phyloP scores from a whole-genome alignment of 1,284 basidiomycete genomes.

The Uromyces viciae-fabae region DNA sequence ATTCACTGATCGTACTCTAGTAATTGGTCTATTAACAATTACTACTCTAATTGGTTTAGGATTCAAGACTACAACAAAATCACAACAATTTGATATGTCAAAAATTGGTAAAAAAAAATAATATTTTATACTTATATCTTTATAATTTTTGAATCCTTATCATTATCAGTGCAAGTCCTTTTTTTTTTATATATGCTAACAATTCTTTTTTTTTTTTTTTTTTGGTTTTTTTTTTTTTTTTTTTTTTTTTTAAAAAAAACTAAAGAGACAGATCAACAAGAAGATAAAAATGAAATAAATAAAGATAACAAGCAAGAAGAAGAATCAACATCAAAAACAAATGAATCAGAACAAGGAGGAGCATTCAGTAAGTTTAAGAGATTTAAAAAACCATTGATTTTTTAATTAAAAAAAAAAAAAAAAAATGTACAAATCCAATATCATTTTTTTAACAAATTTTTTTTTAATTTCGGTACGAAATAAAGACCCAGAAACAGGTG shows the following conservation, averaged over 20 bases:
- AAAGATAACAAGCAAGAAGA: not conserved
- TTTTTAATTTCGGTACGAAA: not conserved
- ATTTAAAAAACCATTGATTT: too few species aligned
- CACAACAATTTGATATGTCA: not conserved
- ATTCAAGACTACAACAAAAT: not conserved
- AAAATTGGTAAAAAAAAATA: not conserved
- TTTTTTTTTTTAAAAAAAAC: too few species aligned
- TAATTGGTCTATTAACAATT: constrained; percentile 4
- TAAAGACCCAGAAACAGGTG: constrained; percentile 41
- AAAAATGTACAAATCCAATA: too few species aligned
- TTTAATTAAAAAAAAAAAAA: not conserved
- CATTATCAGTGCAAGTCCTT: too few species aligned
- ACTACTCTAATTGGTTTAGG: not conserved
- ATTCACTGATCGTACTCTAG: not conserved
- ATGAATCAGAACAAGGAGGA: not conserved
- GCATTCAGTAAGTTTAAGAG: constrained; percentile 10
- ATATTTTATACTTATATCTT: not conserved
- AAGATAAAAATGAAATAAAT: too few species aligned
- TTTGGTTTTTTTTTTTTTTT: too few species aligned
- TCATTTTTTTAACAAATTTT: too few species aligned
- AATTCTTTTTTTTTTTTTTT: too few species aligned
- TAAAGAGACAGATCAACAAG: too few species aligned
- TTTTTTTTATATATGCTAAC: too few species aligned
- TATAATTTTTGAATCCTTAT: too few species aligned
- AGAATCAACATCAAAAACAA: not conserved